Base-by-base conservation (phyloP, 2,329 filamentous ascomycete species). In the Fusarium sp. region DNA sequence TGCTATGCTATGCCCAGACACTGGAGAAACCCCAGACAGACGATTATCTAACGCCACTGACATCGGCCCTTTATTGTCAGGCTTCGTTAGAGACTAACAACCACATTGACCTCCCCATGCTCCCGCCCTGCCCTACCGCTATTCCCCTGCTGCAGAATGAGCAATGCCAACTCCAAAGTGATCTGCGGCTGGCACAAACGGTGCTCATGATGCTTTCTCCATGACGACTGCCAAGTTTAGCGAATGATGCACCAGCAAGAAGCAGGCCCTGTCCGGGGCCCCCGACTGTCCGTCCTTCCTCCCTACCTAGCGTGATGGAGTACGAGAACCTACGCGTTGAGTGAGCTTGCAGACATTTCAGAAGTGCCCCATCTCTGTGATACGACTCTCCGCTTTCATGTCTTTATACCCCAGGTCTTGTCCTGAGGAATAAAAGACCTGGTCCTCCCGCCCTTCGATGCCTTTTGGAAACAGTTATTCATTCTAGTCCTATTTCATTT, bases 151-250 rank as follows among this genome's bases (percentile, higher is more conserved):
- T 36, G n/a, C 40, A 44, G 50, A 21, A 22, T 19, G 17, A 42
- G 21, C 50, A 52, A 45, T 45, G 38, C 47, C 56, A 60, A 38
- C 17, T 31, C 26, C 47, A 10, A 55, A 28, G 45, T 47, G 61
- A 67, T 71, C 67, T 59, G 61, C 62, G 31, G 49, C 50, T 61
- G 43, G 47, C 49, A 40, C 19, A 57, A 31, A 42, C 53, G 44
- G 49, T 50, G 26, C 38, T 53, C 43, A 24, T 53, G 28, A 67
- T 56, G 60, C 24, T 33, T 57, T 65, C 62, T 66, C 70, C 69
- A 75, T 75, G 73, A 75, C 70, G 73, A 74, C 71, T 74, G 72
- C 73, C 73, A 74, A 75, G 73, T 65, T 65, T 52, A 60, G 57
- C 39, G 57, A 57, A 53, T 57, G 50, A 70, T 61, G 51, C 42